These are phyloP conservation scores for Tilletiaria anomala DNA, from an alignment of 1,284 basidiomycete genomes.

Conservation along the genomic window DNA sequence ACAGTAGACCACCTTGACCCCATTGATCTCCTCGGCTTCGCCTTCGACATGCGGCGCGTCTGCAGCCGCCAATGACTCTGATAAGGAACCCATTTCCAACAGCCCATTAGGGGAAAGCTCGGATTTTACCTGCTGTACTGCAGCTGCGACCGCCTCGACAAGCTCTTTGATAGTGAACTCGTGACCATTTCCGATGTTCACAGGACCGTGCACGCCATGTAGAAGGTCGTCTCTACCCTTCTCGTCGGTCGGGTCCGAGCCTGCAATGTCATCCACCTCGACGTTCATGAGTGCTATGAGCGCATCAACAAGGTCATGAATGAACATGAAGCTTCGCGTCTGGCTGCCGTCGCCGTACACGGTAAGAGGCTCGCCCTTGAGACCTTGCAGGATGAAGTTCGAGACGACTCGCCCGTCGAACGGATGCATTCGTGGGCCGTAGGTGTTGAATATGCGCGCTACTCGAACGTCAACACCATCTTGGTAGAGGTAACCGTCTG, in stretches of 20 bases:
- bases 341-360: slow-evolving; percentile 92
- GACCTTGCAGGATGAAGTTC: slow-evolving; percentile 93
- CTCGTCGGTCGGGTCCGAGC: neutral
- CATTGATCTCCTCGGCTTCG: neutral
- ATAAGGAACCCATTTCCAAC: neutral
- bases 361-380: slow-evolving; percentile 86
- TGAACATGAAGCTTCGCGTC: slow-evolving; percentile 81
- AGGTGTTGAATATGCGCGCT: slow-evolving; percentile 29
- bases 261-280: slow-evolving; percentile 29
- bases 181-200: slow-evolving; percentile 84
- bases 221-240: slow-evolving; percentile 7
- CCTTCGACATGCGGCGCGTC: neutral
- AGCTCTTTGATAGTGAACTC: slow-evolving; percentile 69
- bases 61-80: slow-evolving; percentile 38
- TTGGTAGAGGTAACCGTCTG: slow-evolving; percentile 82
- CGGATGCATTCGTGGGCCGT: slow-evolving; percentile 59
- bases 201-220: slow-evolving; percentile 42
- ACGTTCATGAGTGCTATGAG: slow-evolving; percentile 37
- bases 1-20: slow-evolving; percentile 26
- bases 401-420: slow-evolving; percentile 91
- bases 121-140: slow-evolving; percentile 13
- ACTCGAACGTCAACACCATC: slow-evolving; percentile 70
- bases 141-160: slow-evolving; percentile 29
- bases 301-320: slow-evolving; percentile 46
- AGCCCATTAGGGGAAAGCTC: neutral